Percentiles rank a stretch among this genome's conserved stretches.
These are phyloP conservation scores for Phyllosticta citriasiana DNA, from an alignment of 2,329 filamentous ascomycete genomes.

Conservation along the genomic window DNA sequence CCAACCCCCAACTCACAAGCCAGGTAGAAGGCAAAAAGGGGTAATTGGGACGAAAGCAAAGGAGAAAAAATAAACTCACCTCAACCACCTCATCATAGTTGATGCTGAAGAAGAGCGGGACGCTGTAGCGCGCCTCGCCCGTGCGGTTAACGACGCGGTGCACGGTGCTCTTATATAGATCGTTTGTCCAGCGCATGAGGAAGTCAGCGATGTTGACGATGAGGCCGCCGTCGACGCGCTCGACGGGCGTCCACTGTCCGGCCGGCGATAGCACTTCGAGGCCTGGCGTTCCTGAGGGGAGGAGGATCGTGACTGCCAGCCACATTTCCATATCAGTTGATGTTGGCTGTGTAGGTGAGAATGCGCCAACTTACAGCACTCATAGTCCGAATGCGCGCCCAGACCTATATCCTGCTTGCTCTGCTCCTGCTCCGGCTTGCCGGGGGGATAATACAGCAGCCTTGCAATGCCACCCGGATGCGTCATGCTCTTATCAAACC, in stretches of 20 bases:
- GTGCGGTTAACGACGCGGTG: slow-evolving; percentile 37
- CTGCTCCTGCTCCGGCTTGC: slow-evolving; percentile 9
- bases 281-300: slow-evolving; percentile 19
- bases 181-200: slow-evolving; percentile 43
- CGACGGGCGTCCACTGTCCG: slow-evolving; percentile 22
- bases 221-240: slow-evolving; percentile 33
- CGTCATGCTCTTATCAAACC: slow-evolving; percentile 32
- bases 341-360: too few relatives aligned
- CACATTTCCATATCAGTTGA: too few relatives aligned
- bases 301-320: slow-evolving; percentile 21
- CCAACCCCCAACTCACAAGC: too few relatives aligned
- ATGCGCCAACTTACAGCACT: slow-evolving; percentile 4
- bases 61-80: slow-evolving; percentile 10
- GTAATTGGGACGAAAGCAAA: not conserved
- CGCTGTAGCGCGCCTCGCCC: slow-evolving; percentile 32
- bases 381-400: slow-evolving; percentile 11
- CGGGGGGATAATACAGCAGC: slow-evolving; percentile 31
- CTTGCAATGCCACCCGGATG: slow-evolving; percentile 32
- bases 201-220: slow-evolving; percentile 46
- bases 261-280: slow-evolving; percentile 26
- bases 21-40: not conserved
- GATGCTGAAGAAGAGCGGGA: slow-evolving; percentile 39
- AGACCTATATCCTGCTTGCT: slow-evolving; percentile 10
- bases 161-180: slow-evolving; percentile 39
- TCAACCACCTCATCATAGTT: slow-evolving; percentile 32